Evolutionary conservation across 2,329 filamentous ascomycete genomes (phyloP).

Genomic region (Nakataea oryzae): DNA sequence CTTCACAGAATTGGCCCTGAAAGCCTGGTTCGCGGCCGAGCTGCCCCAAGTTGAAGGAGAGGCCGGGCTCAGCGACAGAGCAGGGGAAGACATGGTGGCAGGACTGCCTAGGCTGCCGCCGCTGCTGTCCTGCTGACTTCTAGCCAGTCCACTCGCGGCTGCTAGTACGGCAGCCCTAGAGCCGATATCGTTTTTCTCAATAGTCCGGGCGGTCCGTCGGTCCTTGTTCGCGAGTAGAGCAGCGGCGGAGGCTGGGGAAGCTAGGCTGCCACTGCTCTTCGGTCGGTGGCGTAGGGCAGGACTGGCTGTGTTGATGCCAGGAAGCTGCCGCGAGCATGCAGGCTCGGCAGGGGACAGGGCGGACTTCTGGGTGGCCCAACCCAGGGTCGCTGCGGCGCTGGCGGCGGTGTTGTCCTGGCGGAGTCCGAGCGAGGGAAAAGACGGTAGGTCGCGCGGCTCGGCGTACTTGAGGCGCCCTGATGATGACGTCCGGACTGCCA

Average conservation of each 20-base stretch:
- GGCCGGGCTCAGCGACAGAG: conserved; percentile 24
- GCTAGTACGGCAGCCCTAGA: conserved; percentile 68
- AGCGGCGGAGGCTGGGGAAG: conserved; percentile 26
- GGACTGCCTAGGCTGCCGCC: conserved; percentile 23
- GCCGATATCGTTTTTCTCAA: conserved; percentile 43
- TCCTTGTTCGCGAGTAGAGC: conserved; percentile 28
- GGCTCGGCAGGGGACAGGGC: conserved; percentile 27
- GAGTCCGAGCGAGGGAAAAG: conserved; percentile 59
- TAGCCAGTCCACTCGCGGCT: conserved; percentile 8
- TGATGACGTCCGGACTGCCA: conserved; percentile 6
- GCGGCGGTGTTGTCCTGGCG: conserved; percentile 49
- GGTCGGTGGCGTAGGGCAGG: background rate
- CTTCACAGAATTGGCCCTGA: conserved; percentile 13
- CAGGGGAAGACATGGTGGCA: conserved; percentile 32
- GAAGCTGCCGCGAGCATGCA: conserved; percentile 37
- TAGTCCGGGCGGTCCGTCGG: conserved; percentile 44
- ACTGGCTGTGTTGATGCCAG: background rate
- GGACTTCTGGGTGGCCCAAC: conserved; percentile 56
- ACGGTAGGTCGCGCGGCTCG: conserved; percentile 61
- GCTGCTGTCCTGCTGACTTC: conserved; percentile 16
- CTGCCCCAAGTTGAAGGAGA: conserved; percentile 38
- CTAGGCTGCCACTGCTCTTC: background rate
- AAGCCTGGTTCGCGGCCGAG: conserved; percentile 53
- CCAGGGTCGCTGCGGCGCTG: conserved; percentile 62
- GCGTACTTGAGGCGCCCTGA: conserved; percentile 56